Percentiles rank a stretch among this genome's conserved stretches.
phyloP scores from a whole-genome alignment of 305 asterid species.

The Solanum aculeatissimum region DNA sequence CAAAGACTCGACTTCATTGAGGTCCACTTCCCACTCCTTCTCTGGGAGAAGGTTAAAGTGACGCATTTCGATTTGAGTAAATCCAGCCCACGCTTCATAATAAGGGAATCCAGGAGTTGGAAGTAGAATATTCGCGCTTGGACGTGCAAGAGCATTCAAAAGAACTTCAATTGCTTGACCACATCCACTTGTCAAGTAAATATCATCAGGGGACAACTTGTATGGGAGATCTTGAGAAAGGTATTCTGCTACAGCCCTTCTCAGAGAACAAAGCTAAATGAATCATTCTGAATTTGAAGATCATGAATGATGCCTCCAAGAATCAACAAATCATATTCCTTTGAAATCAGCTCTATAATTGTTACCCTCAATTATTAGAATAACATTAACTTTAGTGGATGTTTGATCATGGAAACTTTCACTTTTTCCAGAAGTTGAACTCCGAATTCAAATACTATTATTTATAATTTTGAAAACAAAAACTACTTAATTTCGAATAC shows the following conservation, averaged over 20 bases:
- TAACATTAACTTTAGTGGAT: no score
- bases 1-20: constrained; percentile 46
- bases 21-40: constrained; percentile 58
- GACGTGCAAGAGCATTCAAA: constrained; percentile 42
- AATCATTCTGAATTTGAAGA: neutral
- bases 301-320: neutral
- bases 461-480: no score
- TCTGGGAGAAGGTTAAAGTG: constrained; percentile 63
- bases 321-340: neutral
- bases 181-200: constrained; percentile 63
- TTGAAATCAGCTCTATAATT: neutral
- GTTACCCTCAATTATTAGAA: no score
- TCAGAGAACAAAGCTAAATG: neutral
- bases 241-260: constrained; percentile 54
- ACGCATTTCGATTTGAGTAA: constrained; percentile 36
- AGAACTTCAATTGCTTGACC: constrained; percentile 58
- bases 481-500: no score
- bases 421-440: no score
- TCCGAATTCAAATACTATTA: no score
- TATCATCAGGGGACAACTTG: constrained; percentile 43
- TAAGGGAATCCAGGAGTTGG: constrained; percentile 62
- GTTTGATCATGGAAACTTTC: no score
- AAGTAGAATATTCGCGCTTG: constrained; percentile 50
- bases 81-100: constrained; percentile 47
- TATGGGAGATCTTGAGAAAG: constrained; percentile 58